Conservation (phyloP, 2,329 filamentous ascomycete species). For the Penicillium sumatraense region DNA sequence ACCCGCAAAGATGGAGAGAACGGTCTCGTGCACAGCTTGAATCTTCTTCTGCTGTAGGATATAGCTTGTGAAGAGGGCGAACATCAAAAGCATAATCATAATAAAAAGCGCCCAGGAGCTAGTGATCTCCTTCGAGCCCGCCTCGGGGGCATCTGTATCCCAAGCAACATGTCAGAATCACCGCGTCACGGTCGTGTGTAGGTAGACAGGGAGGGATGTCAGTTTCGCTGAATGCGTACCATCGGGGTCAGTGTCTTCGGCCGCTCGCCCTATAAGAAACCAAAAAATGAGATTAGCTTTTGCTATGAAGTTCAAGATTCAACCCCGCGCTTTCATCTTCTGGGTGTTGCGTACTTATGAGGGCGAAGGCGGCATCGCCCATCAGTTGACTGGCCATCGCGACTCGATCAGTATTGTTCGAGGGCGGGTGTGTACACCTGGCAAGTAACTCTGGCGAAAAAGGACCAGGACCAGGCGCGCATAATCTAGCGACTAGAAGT, state of each 20-base stretch:
- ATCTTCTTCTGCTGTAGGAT: slow-evolving; percentile 95
- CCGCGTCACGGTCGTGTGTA: slow-evolving; percentile 3
- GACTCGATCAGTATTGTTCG: slow-evolving; percentile 26
- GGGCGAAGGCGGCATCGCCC: slow-evolving; percentile 38
- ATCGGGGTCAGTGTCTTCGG: slow-evolving; percentile 45
- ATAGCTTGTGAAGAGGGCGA: slow-evolving; percentile 96
- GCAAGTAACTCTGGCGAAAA: slow-evolving; percentile 40
- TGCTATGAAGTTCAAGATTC: background rate
- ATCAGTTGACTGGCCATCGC: slow-evolving; percentile 43
- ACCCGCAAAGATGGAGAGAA: slow-evolving; percentile 97
- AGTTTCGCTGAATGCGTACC: slow-evolving; percentile 34
- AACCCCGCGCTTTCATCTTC: background rate
- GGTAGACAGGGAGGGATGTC: slow-evolving; percentile 8
- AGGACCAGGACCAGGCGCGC: slow-evolving; percentile 36
- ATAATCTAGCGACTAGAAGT: slow-evolving; percentile 35
- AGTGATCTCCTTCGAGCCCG: slow-evolving; percentile 89
- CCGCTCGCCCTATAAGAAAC: slow-evolving; percentile 37
- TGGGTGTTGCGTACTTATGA: slow-evolving; percentile 38
- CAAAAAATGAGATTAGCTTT: slow-evolving; percentile 24
- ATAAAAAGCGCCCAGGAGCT: slow-evolving; percentile 98
- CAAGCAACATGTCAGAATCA: slow-evolving; percentile 23
- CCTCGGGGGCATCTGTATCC: slow-evolving; percentile 68
- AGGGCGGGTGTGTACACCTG: slow-evolving; percentile 32
- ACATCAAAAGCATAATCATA: slow-evolving; percentile 89
- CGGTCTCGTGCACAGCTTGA: slow-evolving; percentile 96